Evolutionary conservation across 192 early-diverging fungal genomes (phyloP).

Genomic region (Phycomyces blakesleeanus): DNA sequence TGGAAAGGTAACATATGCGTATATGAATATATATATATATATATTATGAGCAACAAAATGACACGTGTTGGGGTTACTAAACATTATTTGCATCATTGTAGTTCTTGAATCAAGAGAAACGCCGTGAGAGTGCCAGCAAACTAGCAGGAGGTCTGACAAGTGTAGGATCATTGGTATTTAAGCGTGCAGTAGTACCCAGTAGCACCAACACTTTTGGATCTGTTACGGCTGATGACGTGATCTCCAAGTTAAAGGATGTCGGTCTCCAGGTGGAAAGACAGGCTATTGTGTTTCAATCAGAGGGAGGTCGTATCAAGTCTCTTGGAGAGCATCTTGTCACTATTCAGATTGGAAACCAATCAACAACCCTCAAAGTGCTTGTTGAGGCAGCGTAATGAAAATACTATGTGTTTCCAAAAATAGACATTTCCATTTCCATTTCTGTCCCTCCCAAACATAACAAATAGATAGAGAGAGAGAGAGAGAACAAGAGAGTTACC

Average conservation of each 20-base stretch:
- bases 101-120: not conserved
- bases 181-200: conserved; percentile 26
- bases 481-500: too few relatives aligned
- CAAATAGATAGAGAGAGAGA: not conserved
- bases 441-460: not conserved
- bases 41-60: too few relatives aligned
- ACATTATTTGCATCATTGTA: too few relatives aligned
- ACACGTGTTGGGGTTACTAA: too few relatives aligned
- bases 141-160: conserved; percentile 10
- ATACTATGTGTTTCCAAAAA: conserved; percentile 3
- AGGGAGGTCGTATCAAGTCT: conserved; percentile 30
- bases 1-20: too few relatives aligned
- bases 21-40: too few relatives aligned
- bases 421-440: not conserved
- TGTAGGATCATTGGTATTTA: conserved; percentile 18
- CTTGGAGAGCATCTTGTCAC: conserved; percentile 22
- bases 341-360: conserved; percentile 17
- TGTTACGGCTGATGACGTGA: conserved; percentile 32
- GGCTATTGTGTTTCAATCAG: conserved; percentile 22
- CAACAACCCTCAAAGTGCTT: conserved; percentile 17
- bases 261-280: conserved; percentile 23
- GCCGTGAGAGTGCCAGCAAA: conserved; percentile 9
- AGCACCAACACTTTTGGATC: conserved; percentile 36
- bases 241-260: conserved; percentile 23
- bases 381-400: conserved; percentile 18